Conservation (phyloP, 164 flowering plant genomes). For the Vitis cinerea region DNA sequence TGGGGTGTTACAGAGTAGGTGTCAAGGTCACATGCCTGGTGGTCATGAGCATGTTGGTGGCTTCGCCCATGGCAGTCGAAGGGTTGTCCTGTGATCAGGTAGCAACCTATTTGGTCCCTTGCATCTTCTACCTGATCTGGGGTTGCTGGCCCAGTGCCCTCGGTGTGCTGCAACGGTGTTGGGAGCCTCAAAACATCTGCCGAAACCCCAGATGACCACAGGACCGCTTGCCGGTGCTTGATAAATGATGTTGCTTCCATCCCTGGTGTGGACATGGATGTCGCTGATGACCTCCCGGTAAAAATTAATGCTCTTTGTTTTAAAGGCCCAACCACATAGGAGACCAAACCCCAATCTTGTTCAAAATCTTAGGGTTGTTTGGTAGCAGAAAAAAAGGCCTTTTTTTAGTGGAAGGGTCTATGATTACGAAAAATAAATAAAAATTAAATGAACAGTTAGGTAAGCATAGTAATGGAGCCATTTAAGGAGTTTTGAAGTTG, state of each 20-base stretch:
- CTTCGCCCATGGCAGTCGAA: not conserved
- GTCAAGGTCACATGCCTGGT: not conserved
- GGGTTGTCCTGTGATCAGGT: not conserved
- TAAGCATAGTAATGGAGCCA: too few relatives aligned
- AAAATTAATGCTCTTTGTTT: too few relatives aligned
- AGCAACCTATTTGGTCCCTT: conserved; percentile 5
- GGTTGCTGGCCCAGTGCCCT: conserved; percentile 9
- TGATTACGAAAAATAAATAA: too few relatives aligned
- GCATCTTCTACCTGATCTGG: conserved; percentile 15
- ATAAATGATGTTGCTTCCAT: conserved; percentile 1
- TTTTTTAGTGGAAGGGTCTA: too few relatives aligned
- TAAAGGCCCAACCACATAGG: too few relatives aligned
- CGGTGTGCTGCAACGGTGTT: conserved; percentile 20
- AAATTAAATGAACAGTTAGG: too few relatives aligned
- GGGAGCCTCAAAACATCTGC: conserved; percentile 4
- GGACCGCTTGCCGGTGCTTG: conserved; percentile 29
- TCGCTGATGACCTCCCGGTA: conserved; percentile 22
- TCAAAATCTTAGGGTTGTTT: too few relatives aligned
- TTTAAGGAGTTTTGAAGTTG: too few relatives aligned
- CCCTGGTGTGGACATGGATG: not conserved
- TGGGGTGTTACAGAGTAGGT: too few relatives aligned
- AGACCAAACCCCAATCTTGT: too few relatives aligned
- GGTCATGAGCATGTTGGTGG: not conserved
- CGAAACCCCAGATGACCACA: conserved; percentile 22
- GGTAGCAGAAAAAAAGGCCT: too few relatives aligned